Base-by-base conservation (phyloP, 2,329 filamentous ascomycete genomes). In the Claviceps purpurea region DNA sequence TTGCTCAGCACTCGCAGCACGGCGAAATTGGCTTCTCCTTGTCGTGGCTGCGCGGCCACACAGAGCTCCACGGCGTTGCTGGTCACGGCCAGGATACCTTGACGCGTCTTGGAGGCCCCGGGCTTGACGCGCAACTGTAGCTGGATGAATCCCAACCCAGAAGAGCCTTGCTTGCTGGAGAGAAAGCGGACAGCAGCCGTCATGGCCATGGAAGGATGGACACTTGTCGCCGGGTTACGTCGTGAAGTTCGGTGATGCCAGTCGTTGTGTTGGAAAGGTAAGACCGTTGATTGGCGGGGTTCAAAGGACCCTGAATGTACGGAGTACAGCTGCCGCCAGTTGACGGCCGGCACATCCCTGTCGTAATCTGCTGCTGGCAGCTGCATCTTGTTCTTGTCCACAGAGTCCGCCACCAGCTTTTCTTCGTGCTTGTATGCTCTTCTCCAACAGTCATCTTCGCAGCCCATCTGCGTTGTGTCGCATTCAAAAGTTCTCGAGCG, bases 1-100 rank as follows among this genome's bases (percentile, higher is more conserved):
- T 79, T 69, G 56, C 82, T 82, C 52, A 89, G 68, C 4, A 87
- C 66, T 40, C 75, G 70, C 48, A 80, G 67, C 2, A 86, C 79
- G 4, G 84, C 83, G 61, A 76, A 77, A 61, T 88, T 88, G 5
- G 84, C 79, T 61, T 85, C 81, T 14, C 83, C 82, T 14, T 87
- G 81, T 55, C 75, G 73, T 11, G 84, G 74, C 56, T 76, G 81
- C 0, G 82, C 83, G 0, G 82, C 68, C 2, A 87, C 83, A 47
- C 81, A 84, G 1, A 89, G 64, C 54, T 85, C 77, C 47, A 88
- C 73, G 2, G 68, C 68, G 6, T 78, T 72, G 24, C 79, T 73
- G 0, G 74, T 74, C 4, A 88, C 65, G 0, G 72, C 70, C 2
- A 69, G 61, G 45, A 88, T 71, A 14, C 84, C 84, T 58, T 85